Conservation (phyloP, 192 early-diverging fungal genomes). For the Endogone sp. region DNA sequence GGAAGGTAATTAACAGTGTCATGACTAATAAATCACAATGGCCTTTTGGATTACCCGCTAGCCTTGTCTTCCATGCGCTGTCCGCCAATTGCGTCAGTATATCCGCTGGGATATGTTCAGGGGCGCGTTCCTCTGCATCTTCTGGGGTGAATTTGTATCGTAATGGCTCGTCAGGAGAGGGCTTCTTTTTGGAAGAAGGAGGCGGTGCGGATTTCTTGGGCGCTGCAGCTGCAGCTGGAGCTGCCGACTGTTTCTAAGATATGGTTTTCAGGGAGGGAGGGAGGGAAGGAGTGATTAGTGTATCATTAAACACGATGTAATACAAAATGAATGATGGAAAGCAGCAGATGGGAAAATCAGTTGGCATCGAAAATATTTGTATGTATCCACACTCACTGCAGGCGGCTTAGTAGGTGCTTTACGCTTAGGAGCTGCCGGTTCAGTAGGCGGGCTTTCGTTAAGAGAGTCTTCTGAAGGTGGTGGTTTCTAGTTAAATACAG, state of each 20-base stretch:
- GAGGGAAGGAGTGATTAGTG: too few species aligned
- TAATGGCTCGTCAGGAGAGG: conserved; percentile 57
- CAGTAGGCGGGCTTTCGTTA: conserved; percentile 9
- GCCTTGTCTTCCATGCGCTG: conserved; percentile 82
- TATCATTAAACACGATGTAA: too few species aligned
- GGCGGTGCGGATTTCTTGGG: conserved; percentile 31
- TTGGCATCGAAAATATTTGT: too few species aligned
- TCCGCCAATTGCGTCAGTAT: conserved; percentile 62
- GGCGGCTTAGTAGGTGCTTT: conserved; percentile 19
- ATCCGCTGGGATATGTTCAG: conserved; percentile 55
- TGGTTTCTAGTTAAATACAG: too few species aligned
- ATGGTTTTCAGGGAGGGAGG: too few species aligned
- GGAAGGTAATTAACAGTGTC: background rate
- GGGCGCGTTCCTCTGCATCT: conserved; percentile 61
- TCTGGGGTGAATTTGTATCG: conserved; percentile 70
- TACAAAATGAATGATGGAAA: too few species aligned
- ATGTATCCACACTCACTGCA: background rate
- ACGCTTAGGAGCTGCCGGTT: conserved; percentile 26
- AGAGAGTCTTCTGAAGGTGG: background rate
- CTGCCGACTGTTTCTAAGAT: too few species aligned
- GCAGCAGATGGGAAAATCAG: too few species aligned
- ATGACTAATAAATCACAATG: background rate
- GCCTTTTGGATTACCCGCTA: conserved; percentile 53
- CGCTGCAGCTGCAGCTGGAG: conserved; percentile 25
- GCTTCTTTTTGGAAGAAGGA: conserved; percentile 23